Base-by-base conservation (phyloP, 768 basidiomycete species). In the Termitomyces sp. region DNA sequence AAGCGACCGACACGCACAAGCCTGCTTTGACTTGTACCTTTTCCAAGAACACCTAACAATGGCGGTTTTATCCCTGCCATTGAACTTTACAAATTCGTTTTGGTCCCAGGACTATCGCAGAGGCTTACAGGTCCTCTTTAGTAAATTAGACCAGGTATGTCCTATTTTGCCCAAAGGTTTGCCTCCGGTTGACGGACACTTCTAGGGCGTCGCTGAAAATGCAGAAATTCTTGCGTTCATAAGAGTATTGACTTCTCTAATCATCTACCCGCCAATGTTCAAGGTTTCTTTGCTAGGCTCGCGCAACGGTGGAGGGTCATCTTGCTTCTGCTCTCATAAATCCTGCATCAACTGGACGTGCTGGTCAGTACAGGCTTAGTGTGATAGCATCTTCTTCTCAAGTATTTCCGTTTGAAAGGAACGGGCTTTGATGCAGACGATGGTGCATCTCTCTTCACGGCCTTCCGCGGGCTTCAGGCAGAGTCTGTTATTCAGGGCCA, bases 61-160 rank as follows among this genome's bases (percentile, higher is more conserved):
- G 94, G 89, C 93, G 62, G 89, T 92, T 63, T 76, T 96, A 62
- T 91, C 93, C 47, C 84, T 95, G 68, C 94, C 94, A n/a, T 79
- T 93, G 59, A 82, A 83, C 16, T 97, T 97, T 71, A 85, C 81
- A 57, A 95, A 96, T 72, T 95, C 93, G 33, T 97, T 97, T 77
- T 97, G 95, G 95, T 84, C 93, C 16, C 88, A 92, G 71, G 93
- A 95, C 76, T 95, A 93, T 69, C 80, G 91, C 48, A 83, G 76
- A 60, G 95, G 94, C 36, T 80, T 97, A 32, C 86, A 96, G 62
- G 82, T 89, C 26, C 73, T 94, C 35, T 93, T 84, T 69, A 72
- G 68, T 47, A 88, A 91, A 72, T 83, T 94, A 28, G 88, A 93
- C 65, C 88, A 91, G 81, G 92, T 88, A 40, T 43, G 55, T 50